Percentiles rank a stretch among this genome's conserved stretches.
Conservation (phyloP, 192 early-diverging fungal genomes). For the Backusella luteola region DNA sequence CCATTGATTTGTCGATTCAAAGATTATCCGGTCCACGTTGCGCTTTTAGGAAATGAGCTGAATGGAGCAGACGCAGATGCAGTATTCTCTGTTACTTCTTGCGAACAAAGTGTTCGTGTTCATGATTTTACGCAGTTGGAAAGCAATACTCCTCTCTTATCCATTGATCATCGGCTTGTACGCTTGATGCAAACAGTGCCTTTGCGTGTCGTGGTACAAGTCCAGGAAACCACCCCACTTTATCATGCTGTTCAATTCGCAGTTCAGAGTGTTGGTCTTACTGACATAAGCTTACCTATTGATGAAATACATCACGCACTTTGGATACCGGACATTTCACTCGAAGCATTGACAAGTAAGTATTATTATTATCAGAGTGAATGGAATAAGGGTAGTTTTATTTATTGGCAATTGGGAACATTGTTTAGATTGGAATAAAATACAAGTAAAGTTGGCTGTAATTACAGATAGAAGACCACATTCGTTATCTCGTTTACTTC, state of each 20-base stretch:
- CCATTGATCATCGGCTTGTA: constrained; percentile 24
- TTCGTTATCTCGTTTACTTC: constrained; percentile 54
- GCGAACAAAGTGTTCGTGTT: not conserved
- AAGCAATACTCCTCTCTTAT: constrained; percentile 20
- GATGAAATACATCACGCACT: constrained; percentile 45
- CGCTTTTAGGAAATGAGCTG: constrained; percentile 11
- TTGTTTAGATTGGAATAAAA: constrained; percentile 50
- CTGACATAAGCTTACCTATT: constrained; percentile 41
- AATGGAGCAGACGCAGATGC: not conserved
- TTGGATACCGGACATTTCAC: constrained; percentile 52
- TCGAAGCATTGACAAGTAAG: constrained; percentile 52
- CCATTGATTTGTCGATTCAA: constrained; percentile 38
- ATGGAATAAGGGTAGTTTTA: not conserved
- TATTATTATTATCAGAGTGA: not conserved
- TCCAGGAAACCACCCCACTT: constrained; percentile 13
- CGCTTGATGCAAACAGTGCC: constrained; percentile 38
- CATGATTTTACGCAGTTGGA: constrained; percentile 7
- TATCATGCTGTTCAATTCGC: constrained; percentile 7
- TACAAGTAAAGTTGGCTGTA: constrained; percentile 48
- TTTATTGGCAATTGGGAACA: not conserved
- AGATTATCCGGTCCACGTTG: constrained; percentile 3
- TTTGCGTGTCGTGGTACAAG: constrained; percentile 43
- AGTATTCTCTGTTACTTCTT: not conserved
- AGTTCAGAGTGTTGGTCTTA: not conserved
- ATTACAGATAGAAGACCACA: constrained; percentile 58